A percentile compares a stretch with the other conserved stretches of the same genome.
phyloP scores from a whole-genome alignment of 1,284 basidiomycete species.

The Ustilago nuda region DNA sequence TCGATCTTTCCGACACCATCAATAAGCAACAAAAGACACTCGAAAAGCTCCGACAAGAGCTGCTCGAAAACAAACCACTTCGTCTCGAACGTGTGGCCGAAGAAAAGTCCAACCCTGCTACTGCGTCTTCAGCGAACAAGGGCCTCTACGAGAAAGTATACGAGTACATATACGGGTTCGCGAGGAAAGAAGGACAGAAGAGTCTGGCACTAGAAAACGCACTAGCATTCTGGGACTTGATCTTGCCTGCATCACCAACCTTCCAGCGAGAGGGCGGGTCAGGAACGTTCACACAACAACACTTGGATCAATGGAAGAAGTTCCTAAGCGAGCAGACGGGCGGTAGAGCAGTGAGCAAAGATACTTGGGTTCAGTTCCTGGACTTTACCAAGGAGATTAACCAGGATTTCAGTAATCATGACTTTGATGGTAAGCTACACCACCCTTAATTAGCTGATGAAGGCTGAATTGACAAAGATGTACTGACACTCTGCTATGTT shows the following conservation, averaged over 20 bases:
- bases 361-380: conserved; percentile 87
- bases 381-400: conserved; percentile 87
- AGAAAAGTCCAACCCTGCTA: conserved; percentile 43
- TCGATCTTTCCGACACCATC: conserved; percentile 53
- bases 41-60: conserved; percentile 49
- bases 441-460: not conserved
- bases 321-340: conserved; percentile 78
- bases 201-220: conserved; percentile 78
- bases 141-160: conserved; percentile 83
- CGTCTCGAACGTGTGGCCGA: conserved; percentile 41
- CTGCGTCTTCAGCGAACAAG: conserved; percentile 35
- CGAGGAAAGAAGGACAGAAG: conserved; percentile 78
- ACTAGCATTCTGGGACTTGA: conserved; percentile 83
- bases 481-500: not conserved
- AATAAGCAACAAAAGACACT: conserved; percentile 58
- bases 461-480: not conserved
- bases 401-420: conserved; percentile 81
- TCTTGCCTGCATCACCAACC: conserved; percentile 81
- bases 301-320: conserved; percentile 85
- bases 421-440: conserved; percentile 79
- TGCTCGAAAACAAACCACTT: conserved; percentile 52
- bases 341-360: conserved; percentile 87
- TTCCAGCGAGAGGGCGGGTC: conserved; percentile 70
- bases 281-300: conserved; percentile 77
- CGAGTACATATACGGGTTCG: conserved; percentile 87